These are phyloP conservation scores for Marasmius tenuissimus DNA, from an alignment of 1,284 basidiomycete species.

Conservation along the genomic window DNA sequence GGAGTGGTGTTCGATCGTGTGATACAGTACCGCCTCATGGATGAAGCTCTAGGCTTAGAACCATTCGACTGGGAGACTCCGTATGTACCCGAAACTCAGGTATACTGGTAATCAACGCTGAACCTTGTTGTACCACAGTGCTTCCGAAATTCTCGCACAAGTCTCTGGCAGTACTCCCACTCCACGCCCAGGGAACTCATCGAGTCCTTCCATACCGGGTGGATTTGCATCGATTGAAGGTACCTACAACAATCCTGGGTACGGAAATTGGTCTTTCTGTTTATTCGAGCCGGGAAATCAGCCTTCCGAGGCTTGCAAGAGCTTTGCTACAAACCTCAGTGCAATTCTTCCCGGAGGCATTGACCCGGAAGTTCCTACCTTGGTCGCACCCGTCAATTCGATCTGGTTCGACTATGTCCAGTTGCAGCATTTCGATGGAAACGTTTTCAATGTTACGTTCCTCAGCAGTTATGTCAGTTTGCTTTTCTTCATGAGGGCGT, in stretches of 20 bases:
- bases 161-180: background rate
- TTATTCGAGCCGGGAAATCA: constrained; percentile 4
- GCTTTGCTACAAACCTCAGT: constrained; percentile 13
- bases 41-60: constrained; percentile 20
- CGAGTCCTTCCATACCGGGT: constrained; percentile 7
- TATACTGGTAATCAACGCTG: background rate
- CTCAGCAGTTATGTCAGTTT: constrained; percentile 17
- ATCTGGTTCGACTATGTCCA: constrained; percentile 16
- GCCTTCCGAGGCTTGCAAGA: constrained; percentile 13
- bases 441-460: constrained; percentile 18
- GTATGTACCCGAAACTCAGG: background rate
- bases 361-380: constrained; percentile 18
- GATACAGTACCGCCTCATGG: constrained; percentile 21
- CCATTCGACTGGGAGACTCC: constrained; percentile 22
- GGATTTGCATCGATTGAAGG: constrained; percentile 13
- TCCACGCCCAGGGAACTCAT: constrained; percentile 8
- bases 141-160: background rate
- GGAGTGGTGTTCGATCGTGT: constrained; percentile 16
- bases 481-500: background rate
- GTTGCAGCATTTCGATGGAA: constrained; percentile 22
- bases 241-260: constrained; percentile 18
- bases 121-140: background rate
- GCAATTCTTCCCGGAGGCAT: constrained; percentile 19
- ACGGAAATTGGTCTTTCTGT: constrained; percentile 18
- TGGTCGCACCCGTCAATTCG: constrained; percentile 17